Evolutionary conservation across 345 rosid species (phyloP), one percentile per base, ranked within the genome.

Genomic region (rapeseed (Brassica napus)): DNA sequence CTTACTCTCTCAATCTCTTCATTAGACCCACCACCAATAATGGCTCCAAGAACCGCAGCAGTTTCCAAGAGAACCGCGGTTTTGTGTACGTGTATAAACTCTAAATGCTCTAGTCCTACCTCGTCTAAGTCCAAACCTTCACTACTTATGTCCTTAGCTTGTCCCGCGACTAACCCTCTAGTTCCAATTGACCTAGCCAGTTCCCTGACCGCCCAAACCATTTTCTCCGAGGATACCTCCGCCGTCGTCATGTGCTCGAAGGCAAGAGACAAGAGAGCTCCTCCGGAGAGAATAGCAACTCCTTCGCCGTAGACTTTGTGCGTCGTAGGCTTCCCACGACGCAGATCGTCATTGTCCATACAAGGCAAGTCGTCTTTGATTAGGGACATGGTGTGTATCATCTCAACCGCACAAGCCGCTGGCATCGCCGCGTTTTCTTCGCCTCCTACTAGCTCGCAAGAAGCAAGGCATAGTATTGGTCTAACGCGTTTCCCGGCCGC

Each of bases 71-170:
- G 74, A 62, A 86, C 91, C 1, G 93, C 96, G 0, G 97, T 91
- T 81, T 94, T 93, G 77, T 91, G 98, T 2, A 89, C 79, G 66
- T 94, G 98, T 31, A 91, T 93, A 74, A 86, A 94, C 77, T 94
- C 98, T 15, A 94, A 86, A 47, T 84, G 88, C 69, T 93, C 84
- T 49, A 94, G 67, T 3, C 89, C 93, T 52, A 86, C 87, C 1
- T 81, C 83, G 26, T 74, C 62, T 68, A 79, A 34, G 23, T 72
- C 61, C 9, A 84, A 21, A 7, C 96, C 92, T 74, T 93, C 98
- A n/a, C 96, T 91, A 23, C 58, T 69, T 73, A 94, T 84, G 73
- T 92, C 98, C 77, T 88, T 87, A 2, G 94, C 94, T 74, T 94
- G 97, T 62, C 98, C 98, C 0, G 96, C 98, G 0, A 93, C 98